phyloP scores from a whole-genome alignment of 1,139 yeast species.

The Geotrichum macrosporum region DNA sequence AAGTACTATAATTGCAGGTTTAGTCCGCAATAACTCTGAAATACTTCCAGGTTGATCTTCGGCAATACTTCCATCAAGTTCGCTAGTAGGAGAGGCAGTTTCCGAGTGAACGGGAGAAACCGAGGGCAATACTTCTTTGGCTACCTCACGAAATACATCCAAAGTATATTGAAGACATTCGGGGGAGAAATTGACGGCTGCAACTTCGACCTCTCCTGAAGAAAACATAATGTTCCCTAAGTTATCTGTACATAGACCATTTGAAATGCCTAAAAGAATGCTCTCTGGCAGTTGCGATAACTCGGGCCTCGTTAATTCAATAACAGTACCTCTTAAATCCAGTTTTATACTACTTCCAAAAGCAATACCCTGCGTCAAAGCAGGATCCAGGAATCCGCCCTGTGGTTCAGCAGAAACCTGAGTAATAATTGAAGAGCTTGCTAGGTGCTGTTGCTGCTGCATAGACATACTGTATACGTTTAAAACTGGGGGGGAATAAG shows the following conservation, averaged over 20 bases:
- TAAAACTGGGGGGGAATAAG: slow-evolving; percentile 32
- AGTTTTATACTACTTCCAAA: slow-evolving; percentile 35
- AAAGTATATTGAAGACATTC: slow-evolving; percentile 79
- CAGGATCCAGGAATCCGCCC: slow-evolving; percentile 16
- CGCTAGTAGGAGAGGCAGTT: background rate
- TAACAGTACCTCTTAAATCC: slow-evolving; percentile 59
- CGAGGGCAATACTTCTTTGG: slow-evolving; percentile 78
- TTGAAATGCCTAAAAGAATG: slow-evolving; percentile 81
- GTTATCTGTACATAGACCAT: slow-evolving; percentile 67
- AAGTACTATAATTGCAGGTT: slow-evolving; percentile 88
- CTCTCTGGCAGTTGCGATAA: slow-evolving; percentile 90
- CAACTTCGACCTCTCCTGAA: slow-evolving; percentile 45
- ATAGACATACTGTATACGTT: slow-evolving; percentile 31
- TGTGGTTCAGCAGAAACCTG: slow-evolving; percentile 32
- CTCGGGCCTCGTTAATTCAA: slow-evolving; percentile 78
- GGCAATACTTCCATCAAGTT: background rate
- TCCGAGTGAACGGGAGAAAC: background rate
- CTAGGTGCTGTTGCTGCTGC: slow-evolving; percentile 23
- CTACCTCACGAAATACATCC: slow-evolving; percentile 57
- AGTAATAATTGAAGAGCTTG: slow-evolving; percentile 32
- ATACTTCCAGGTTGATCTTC: slow-evolving; percentile 33
- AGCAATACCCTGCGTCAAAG: slow-evolving; percentile 2
- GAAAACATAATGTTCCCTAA: slow-evolving; percentile 79
- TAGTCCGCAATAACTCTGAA: slow-evolving; percentile 61
- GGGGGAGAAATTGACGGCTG: slow-evolving; percentile 65